Conservation (phyloP, 371 early-diverging fungal species). For the Rhizopus arrhizus region DNA sequence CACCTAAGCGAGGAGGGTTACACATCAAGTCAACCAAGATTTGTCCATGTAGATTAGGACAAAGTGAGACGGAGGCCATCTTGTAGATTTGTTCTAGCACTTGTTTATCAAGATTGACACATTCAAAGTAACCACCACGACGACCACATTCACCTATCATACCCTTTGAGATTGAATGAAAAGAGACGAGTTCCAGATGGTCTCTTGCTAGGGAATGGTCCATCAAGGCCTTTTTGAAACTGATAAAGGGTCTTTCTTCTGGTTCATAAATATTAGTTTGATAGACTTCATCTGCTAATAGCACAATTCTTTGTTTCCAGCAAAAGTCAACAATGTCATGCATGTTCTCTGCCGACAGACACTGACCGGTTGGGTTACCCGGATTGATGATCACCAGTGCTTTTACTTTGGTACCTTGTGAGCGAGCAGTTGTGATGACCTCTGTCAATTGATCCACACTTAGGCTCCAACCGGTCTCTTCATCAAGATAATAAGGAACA, state of each 20-base stretch:
- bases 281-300: constrained; percentile 97
- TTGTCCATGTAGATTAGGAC: constrained; percentile 88
- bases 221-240: constrained; percentile 90
- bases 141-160: constrained; percentile 98
- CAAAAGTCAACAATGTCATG: constrained; percentile 81
- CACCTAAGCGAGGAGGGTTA: constrained; percentile 84
- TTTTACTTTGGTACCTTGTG: constrained; percentile 78
- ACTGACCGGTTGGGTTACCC: constrained; percentile 95
- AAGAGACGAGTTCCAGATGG: constrained; percentile 83
- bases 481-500: constrained; percentile 89
- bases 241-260: constrained; percentile 80
- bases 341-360: constrained; percentile 77
- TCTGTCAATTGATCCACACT: constrained; percentile 61
- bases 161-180: constrained; percentile 96
- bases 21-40: constrained; percentile 93
- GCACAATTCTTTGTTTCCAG: constrained; percentile 69
- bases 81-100: constrained; percentile 90
- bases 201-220: constrained; percentile 39
- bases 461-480: constrained; percentile 81
- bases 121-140: constrained; percentile 98
- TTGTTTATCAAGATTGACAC: constrained; percentile 73
- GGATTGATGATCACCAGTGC: constrained; percentile 95
- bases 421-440: constrained; percentile 61
- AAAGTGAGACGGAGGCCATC: constrained; percentile 88
- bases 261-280: constrained; percentile 90